Percentiles rank a stretch among this genome's conserved stretches.
Evolutionary conservation across 108 stramenopile species (phyloP).

Genomic region (Aurantiochytrium sp.): DNA sequence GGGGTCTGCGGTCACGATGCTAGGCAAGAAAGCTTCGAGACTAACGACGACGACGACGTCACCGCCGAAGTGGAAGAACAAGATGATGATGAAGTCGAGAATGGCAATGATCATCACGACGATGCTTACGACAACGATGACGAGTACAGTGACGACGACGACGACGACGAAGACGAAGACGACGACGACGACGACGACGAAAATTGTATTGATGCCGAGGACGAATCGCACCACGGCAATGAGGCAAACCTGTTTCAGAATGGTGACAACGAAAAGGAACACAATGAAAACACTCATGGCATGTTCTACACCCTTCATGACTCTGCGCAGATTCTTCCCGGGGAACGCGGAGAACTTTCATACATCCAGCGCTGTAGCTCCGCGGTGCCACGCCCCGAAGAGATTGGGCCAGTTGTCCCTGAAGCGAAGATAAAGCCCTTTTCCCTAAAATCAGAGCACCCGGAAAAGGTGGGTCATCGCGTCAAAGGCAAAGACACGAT

Average conservation of each 20-base stretch:
- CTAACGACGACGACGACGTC: neutral
- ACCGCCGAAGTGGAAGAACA: too few relatives aligned
- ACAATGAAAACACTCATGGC: neutral
- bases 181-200: too few relatives aligned
- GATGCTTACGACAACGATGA: too few relatives aligned
- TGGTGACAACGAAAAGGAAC: too few relatives aligned
- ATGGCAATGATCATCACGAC: too few relatives aligned
- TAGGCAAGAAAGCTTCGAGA: neutral
- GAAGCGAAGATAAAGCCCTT: neutral
- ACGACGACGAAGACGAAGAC: too few relatives aligned
- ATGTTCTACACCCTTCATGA: neutral
- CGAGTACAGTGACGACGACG: too few relatives aligned
- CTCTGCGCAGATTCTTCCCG: neutral
- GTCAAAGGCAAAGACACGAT: conserved; percentile 31
- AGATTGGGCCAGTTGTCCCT: neutral
- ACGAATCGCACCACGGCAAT: too few relatives aligned
- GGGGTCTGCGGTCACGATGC: neutral
- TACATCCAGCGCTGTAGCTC: neutral
- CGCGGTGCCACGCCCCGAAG: neutral
- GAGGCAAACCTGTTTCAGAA: too few relatives aligned
- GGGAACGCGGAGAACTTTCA: neutral
- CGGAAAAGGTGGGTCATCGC: neutral
- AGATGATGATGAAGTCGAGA: too few relatives aligned
- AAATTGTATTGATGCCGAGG: too few relatives aligned
- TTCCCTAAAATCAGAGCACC: neutral